Base-by-base conservation (phyloP, 2,329 filamentous ascomycete species). In the Coniochaeta ligniaria region DNA sequence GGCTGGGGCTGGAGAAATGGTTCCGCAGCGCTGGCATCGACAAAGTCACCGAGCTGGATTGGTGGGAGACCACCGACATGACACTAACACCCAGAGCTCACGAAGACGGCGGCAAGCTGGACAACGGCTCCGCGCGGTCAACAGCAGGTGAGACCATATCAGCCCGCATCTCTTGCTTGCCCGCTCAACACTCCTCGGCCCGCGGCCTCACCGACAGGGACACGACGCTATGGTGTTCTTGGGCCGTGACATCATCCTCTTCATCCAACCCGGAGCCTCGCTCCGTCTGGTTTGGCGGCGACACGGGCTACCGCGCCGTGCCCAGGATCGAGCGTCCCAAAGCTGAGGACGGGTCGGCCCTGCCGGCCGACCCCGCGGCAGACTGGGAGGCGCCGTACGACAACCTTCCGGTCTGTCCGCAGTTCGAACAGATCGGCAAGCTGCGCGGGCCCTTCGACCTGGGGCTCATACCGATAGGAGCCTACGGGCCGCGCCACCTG, bases 381-480 rank as follows among this genome's bases (percentile, higher is more conserved):
- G 91, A 96, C 75, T 92, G 92, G 71, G 83, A 80, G 7, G 77
- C 84, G 0, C 83, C 87, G 61, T 86, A 87, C 67, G 78, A 86
- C 17, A 78, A 87, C 58, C 75, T 88, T 17, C 92, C 93, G 5
- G 76, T 80, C 24, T 96, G 91, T 70, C 93, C 93, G 8, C 91
- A 92, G 57, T 97, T 97, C 76, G 83, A 84, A 63, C 83, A 96
- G 72, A 92, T 97, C 63, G 94, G 94, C 63, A 76, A 85, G 17
- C 81, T 88, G 59, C 82, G 91, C 36, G 93, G 94, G 0, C 91
- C 92, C 0, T 96, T 97, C 68, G 92, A 97, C 72, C 83, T 98
- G 7, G 94, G 94, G 0, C 76, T 97, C 60, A 95, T 98, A 65
- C 94, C 94, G 43, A 97, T 98, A 66, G 94, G 94, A 59, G 94